Evolutionary conservation across 1,284 basidiomycete genomes (phyloP).

Genomic region (Malassezia arunalokei): DNA sequence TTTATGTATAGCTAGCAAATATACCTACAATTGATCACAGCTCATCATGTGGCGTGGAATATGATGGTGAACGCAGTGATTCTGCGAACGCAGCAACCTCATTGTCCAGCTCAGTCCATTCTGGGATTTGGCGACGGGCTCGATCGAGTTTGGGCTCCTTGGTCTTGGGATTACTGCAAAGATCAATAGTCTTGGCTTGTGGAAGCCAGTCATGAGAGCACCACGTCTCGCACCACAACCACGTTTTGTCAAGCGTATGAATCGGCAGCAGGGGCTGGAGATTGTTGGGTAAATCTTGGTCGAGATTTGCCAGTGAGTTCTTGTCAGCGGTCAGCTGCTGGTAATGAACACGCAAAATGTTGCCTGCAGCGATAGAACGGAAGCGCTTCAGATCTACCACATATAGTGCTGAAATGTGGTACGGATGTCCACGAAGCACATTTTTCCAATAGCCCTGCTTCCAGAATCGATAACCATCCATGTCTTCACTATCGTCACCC

Average conservation of each 20-base stretch:
- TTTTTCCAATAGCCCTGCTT: constrained; percentile 57
- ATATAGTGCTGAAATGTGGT: constrained; percentile 59
- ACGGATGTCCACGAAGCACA: constrained; percentile 23
- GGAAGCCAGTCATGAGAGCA: constrained; percentile 32
- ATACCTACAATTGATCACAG: not conserved
- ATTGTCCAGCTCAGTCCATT: constrained; percentile 83
- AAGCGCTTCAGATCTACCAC: constrained; percentile 92
- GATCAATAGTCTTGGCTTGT: constrained; percentile 42
- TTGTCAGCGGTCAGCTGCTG: constrained; percentile 86
- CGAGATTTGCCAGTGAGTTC: constrained; percentile 80
- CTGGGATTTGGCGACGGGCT: constrained; percentile 76
- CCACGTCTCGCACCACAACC: constrained; percentile 47
- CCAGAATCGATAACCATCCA: constrained; percentile 98
- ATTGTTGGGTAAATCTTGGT: constrained; percentile 55
- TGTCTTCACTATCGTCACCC: constrained; percentile 79
- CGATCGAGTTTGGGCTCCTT: constrained; percentile 91
- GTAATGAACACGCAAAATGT: constrained; percentile 80
- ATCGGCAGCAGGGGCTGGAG: constrained; percentile 35
- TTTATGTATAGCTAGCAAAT: no score
- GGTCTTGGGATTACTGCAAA: constrained; percentile 47
- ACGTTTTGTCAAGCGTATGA: constrained; percentile 33
- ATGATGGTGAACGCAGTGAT: not conserved
- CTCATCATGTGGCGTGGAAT: constrained; percentile 4
- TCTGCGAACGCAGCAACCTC: constrained; percentile 46
- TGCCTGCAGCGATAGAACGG: constrained; percentile 60